Conservation (phyloP, 805 yeast genomes). For the Teunomyces lycoperdinae region DNA sequence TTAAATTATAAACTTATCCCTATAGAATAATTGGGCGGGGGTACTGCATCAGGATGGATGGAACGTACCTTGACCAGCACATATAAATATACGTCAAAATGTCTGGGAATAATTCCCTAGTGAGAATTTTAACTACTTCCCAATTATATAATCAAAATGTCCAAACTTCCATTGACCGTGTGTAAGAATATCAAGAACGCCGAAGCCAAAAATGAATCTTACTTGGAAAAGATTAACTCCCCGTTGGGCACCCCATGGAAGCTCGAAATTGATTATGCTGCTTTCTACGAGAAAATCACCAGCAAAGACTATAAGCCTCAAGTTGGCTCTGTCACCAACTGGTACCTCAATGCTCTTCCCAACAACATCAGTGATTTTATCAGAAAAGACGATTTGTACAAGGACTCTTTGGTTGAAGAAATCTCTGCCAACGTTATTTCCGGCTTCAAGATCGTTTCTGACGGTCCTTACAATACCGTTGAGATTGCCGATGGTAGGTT, state of each 20-base stretch:
- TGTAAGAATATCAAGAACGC: constrained; percentile 13
- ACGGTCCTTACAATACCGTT: constrained; percentile 2
- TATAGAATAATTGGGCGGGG: too few species aligned
- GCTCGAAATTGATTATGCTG: constrained; percentile 10
- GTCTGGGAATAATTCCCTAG: background rate
- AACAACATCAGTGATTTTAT: constrained; percentile 5
- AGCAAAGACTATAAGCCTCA: constrained; percentile 5
- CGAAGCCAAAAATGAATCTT: constrained; percentile 6
- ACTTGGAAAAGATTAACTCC: constrained; percentile 7
- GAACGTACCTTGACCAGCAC: too few species aligned
- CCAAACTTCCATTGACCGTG: constrained; percentile 10
- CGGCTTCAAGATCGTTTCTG: constrained; percentile 8
- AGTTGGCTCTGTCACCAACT: constrained; percentile 9
- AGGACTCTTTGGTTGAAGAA: constrained; percentile 11
- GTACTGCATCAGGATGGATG: too few species aligned
- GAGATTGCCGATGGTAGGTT: constrained; percentile 8
- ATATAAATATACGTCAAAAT: too few species aligned
- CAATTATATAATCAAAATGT: constrained; percentile 5
- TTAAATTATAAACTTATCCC: too few species aligned
- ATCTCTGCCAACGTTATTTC: constrained; percentile 7
- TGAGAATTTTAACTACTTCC: background rate
- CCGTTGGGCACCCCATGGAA: constrained; percentile 6
- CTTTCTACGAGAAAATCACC: constrained; percentile 6
- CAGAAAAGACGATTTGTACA: constrained; percentile 11
- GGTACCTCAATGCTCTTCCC: constrained; percentile 10